These are phyloP conservation scores for Trametes pubescens DNA, from an alignment of 1,284 basidiomycete genomes.

Conservation along the genomic window DNA sequence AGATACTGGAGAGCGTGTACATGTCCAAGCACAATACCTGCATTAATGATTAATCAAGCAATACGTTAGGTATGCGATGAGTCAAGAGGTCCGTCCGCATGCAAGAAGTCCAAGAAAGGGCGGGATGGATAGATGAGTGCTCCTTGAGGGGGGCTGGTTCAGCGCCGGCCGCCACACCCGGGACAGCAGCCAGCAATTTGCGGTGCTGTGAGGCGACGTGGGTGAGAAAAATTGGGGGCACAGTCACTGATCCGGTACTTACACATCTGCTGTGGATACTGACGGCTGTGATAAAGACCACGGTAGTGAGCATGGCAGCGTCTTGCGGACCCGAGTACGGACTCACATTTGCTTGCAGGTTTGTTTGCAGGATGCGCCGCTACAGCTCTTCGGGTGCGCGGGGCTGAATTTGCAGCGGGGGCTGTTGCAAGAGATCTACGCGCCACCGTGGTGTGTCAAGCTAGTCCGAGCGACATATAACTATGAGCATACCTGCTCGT, in stretches of 20 bases:
- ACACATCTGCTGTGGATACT: slow-evolving; percentile 42
- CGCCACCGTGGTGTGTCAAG: background rate
- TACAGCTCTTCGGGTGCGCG: slow-evolving; percentile 34
- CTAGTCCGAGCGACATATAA: background rate
- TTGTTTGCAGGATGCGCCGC: slow-evolving; percentile 37
- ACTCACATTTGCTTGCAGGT: slow-evolving; percentile 43
- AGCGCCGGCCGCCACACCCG: slow-evolving; percentile 20
- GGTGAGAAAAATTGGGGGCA: background rate
- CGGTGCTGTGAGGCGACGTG: slow-evolving; percentile 22
- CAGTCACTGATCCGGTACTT: slow-evolving; percentile 17
- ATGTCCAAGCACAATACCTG: background rate
- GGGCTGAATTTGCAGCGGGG: slow-evolving; percentile 40
- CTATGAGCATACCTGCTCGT: slow-evolving; percentile 21
- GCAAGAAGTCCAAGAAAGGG: slow-evolving; percentile 1
- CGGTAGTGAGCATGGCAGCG: slow-evolving; percentile 6
- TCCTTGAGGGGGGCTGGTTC: background rate
- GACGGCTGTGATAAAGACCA: slow-evolving; percentile 30
- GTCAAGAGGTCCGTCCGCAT: background rate
- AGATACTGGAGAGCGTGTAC: background rate
- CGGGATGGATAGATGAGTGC: background rate
- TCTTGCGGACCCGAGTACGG: background rate
- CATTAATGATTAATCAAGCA: background rate
- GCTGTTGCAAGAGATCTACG: slow-evolving; percentile 38
- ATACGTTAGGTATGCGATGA: background rate
- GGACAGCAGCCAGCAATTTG: slow-evolving; percentile 31